Evolutionary conservation across 2,329 filamentous ascomycete species (phyloP), one percentile per base, ranked within the genome.

Genomic region (Aspergillus quadricinctus): DNA sequence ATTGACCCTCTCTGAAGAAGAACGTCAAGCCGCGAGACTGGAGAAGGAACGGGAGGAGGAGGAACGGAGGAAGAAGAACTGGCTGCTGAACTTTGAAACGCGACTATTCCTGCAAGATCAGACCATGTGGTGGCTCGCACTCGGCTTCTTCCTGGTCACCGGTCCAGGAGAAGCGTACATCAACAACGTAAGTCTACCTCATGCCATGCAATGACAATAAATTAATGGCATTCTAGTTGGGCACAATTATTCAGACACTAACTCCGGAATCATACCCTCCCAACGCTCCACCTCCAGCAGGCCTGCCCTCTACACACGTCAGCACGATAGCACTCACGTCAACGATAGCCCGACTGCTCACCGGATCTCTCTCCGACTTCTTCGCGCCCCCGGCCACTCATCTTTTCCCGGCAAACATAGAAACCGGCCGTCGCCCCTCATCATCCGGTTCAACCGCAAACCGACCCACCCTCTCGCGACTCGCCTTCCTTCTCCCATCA

Each of bases 121-220:
- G 58, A 97, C 92, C 11, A 97, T 97, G 93, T 99, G 93, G 93
- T 89, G 87, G 70, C 88, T 99, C 63, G 91, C 93, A 0, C 78
- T 87, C 0, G 92, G 92, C 21, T 97, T 99, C 75, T 90, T 97
- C 73, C 83, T 97, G 60, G 90, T 96, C 65, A 90, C 92, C 53
- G 94, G 94, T 0, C 93, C 94, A 0, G 93, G 92, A n/a, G 94
- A 99, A 75, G 90, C 93, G 10, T 99, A 97, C 72, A 92, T 97
- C 76, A 99, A 97, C 77, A 99, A 97, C 66, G 79, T 78, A 60
- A 61, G 69, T 67, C 8, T 37, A 37, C 31, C 25, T 29, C 23
- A 23, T 49, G 5, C 21, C 4, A 45, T 19, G 8, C 4, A 40
- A 3, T 29, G 25, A 17, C 17, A n/a, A 25, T 46, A 28, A 52